These are phyloP conservation scores for Sungouiozyma ichnusensis DNA, from an alignment of 805 yeast genomes.

Conservation along the genomic window DNA sequence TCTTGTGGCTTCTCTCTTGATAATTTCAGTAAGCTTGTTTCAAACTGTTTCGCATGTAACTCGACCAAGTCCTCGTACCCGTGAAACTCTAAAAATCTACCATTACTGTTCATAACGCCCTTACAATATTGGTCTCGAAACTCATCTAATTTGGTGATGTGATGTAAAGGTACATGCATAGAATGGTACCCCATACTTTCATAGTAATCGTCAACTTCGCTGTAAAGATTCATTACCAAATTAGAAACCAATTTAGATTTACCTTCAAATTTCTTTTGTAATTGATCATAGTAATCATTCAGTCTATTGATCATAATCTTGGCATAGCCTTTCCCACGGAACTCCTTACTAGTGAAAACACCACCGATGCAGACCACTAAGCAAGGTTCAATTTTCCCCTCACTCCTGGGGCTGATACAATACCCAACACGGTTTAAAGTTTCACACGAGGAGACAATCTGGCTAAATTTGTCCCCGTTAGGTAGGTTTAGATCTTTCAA, in stretches of 20 bases:
- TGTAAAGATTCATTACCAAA: constrained; percentile 43
- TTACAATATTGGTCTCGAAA: constrained; percentile 12
- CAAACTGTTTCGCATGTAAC: constrained; percentile 17
- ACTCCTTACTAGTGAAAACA: constrained; percentile 41
- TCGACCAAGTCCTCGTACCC: constrained; percentile 25
- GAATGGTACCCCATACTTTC: constrained; percentile 49
- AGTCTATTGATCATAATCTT: constrained; percentile 34
- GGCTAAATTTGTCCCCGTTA: constrained; percentile 19
- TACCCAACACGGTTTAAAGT: constrained; percentile 31
- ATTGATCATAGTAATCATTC: constrained; percentile 27
- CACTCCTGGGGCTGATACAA: constrained; percentile 17
- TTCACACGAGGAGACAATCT: constrained; percentile 35
- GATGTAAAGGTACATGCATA: constrained; percentile 30
- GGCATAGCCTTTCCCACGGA: constrained; percentile 50
- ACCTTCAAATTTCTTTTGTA: constrained; percentile 12
- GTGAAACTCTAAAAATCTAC: constrained; percentile 23
- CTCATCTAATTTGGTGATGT: constrained; percentile 18
- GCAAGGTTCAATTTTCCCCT: constrained; percentile 22
- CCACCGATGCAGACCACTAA: constrained; percentile 43
- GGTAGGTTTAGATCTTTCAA: constrained; percentile 21
- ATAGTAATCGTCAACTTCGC: constrained; percentile 66
- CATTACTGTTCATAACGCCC: constrained; percentile 4
- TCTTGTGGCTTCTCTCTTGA: constrained; percentile 15
- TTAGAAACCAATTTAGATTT: constrained; percentile 23
- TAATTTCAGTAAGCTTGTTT: constrained; percentile 11